Evolutionary conservation across 306 rosid species (phyloP).

Genomic region (Geum urbanum): DNA sequence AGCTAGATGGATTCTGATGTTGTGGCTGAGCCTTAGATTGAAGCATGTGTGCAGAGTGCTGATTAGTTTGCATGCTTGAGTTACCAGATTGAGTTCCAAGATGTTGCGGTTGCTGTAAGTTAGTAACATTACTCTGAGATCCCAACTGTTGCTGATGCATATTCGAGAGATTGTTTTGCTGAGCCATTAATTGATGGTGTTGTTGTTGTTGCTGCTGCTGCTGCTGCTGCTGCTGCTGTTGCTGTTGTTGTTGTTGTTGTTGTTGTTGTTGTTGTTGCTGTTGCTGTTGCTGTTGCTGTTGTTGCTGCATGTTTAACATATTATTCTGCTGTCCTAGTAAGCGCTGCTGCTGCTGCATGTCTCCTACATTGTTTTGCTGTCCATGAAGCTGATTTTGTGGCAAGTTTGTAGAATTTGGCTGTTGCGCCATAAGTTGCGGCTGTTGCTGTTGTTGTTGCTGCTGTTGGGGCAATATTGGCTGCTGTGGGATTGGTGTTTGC

Average conservation of each 20-base stretch:
- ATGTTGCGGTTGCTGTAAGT: slow-evolving; percentile 64
- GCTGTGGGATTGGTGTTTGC: slow-evolving; percentile 59
- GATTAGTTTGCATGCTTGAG: slow-evolving; percentile 68
- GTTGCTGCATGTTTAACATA: slow-evolving; percentile 53
- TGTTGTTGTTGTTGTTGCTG: slow-evolving; percentile 37
- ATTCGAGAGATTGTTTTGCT: slow-evolving; percentile 62
- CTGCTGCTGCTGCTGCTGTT: slow-evolving; percentile 49
- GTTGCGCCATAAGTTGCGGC: slow-evolving; percentile 58
- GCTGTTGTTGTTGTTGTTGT: slow-evolving; percentile 55
- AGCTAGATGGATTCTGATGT: slow-evolving; percentile 52
- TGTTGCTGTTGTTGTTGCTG: slow-evolving; percentile 68
- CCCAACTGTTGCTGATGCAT: slow-evolving; percentile 81
- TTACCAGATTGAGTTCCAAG: slow-evolving; percentile 64
- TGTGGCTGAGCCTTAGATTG: slow-evolving; percentile 69
- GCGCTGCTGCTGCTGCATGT: slow-evolving; percentile 69
- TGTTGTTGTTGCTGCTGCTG: slow-evolving; percentile 37
- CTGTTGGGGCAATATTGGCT: slow-evolving; percentile 47
- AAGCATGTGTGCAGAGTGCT: slow-evolving; percentile 61
- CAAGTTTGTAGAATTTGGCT: slow-evolving; percentile 57
- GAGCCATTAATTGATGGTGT: slow-evolving; percentile 61
- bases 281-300: slow-evolving; percentile 46
- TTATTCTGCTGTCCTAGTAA: slow-evolving; percentile 68
- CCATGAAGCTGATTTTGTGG: slow-evolving; percentile 65
- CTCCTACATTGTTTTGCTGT: slow-evolving; percentile 63
- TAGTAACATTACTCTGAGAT: slow-evolving; percentile 54